Evolutionary conservation across 2,329 filamentous ascomycete genomes (phyloP).

Genomic region (Fusarium sp.): DNA sequence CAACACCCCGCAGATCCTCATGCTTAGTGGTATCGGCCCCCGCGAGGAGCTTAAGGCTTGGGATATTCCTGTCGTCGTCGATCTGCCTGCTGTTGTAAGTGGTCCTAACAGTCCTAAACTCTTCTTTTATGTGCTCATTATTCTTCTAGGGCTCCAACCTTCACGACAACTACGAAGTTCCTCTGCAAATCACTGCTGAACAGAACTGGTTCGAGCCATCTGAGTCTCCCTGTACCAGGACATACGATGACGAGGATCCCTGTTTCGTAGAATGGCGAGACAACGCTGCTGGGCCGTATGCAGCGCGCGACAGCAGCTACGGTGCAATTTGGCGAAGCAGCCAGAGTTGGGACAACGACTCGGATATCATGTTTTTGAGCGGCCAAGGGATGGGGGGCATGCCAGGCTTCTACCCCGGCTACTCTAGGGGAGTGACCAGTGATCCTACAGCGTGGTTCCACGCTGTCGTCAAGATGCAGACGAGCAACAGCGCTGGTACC

Average conservation of each 20-base stretch:
- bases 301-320: conserved; percentile 1
- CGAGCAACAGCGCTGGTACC: conserved; percentile 6
- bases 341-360: conserved; percentile 8
- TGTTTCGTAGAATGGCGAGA: conserved; percentile 14
- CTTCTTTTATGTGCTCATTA: rapidly evolving
- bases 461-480: conserved; percentile 16
- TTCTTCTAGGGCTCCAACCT: not conserved
- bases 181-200: not conserved
- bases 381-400: not conserved
- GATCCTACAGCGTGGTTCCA: conserved; percentile 7
- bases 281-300: not conserved
- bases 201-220: not conserved
- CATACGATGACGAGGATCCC: not conserved
- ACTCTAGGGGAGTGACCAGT: not conserved
- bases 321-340: not conserved
- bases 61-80: not conserved
- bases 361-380: conserved; percentile 11
- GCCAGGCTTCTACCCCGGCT: not conserved
- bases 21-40: not conserved
- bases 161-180: conserved; percentile 4
- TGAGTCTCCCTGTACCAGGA: not conserved
- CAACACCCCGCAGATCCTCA: conserved; percentile 7
- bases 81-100: not conserved
- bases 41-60: not conserved
- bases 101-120: no score